Base-by-base conservation (phyloP, 2,329 filamentous ascomycete genomes). In the Xylaria sp. region DNA sequence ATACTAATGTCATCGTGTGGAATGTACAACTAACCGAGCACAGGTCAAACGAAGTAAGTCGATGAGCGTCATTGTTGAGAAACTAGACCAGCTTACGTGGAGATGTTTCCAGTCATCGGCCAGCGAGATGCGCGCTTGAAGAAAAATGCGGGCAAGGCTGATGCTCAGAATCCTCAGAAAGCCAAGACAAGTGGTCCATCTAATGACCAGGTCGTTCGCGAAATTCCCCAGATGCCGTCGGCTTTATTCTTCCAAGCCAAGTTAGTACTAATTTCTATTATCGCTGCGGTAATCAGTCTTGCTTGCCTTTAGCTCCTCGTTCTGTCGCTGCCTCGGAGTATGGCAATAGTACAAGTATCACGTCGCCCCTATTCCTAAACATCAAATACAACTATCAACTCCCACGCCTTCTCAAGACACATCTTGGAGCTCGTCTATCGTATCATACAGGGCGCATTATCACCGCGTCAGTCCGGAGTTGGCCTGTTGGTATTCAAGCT, bases 161-260 rank as follows among this genome's bases (percentile, higher is more conserved):
- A 90, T 76, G 83, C 84, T 44, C 81, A 84, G 51, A 83, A 86
- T 73, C 86, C 87, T 65, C 85, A 89, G 73, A 90, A 87, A 78
- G 86, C 87, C 79, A 88, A 88, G 78, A 80, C 85, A 15, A 79
- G 83, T 34, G 72, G 71, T 61, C 81, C 81, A 37, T 83, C 84
- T 10, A 84, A 85, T 75, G 88, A 93, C 50, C 69, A 69, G 69
- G 82, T 94, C 64, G 88, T 95, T 62, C 89, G 92, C 74, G 91
- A 94, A 82, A 89, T 93, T 85, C 91, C 92, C 5, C 92, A 96
- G 83, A 91, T 92, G 77, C 92, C 93, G 13, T 93, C 92, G 23
- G 88, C 89, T 71, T 89, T 97, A 82, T 97, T 97, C 88, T 97
- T 97, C 82, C 88, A 78, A 65, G 73, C 93, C 85, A 98, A 72